These are phyloP conservation scores for Onygenales sp. DNA, from an alignment of 2,329 filamentous ascomycete species.

Conservation along the genomic window DNA sequence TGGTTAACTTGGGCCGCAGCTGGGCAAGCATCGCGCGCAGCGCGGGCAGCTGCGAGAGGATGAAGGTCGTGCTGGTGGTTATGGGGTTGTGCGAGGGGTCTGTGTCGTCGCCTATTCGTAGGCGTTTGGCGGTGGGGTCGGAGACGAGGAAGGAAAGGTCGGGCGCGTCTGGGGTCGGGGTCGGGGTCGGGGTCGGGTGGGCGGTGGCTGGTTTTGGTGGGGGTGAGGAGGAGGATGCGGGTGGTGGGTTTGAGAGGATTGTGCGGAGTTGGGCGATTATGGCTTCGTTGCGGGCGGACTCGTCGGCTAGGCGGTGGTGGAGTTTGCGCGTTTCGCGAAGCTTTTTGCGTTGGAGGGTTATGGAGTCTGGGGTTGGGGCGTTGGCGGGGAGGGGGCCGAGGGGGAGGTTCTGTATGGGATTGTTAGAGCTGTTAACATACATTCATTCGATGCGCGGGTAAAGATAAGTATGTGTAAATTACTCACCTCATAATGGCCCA, in stretches of 20 bases:
- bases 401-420: slow-evolving; percentile 24
- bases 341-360: slow-evolving; percentile 63
- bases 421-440: not conserved
- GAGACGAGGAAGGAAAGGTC: slow-evolving; percentile 50
- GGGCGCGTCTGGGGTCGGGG: slow-evolving; percentile 11
- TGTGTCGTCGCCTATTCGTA: slow-evolving; percentile 35
- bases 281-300: slow-evolving; percentile 62
- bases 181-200: slow-evolving; percentile 13
- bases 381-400: slow-evolving; percentile 22
- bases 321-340: slow-evolving; percentile 71
- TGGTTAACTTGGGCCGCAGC: slow-evolving; percentile 55
- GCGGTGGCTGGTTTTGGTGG: slow-evolving; percentile 4
- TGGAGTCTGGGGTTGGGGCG: slow-evolving; percentile 54
- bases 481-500: slow-evolving; percentile 72
- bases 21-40: slow-evolving; percentile 61
- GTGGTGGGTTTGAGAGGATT: slow-evolving; percentile 35
- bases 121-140: slow-evolving; percentile 34
- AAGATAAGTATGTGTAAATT: too few species aligned
- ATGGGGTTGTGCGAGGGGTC: slow-evolving; percentile 27
- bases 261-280: slow-evolving; percentile 56
- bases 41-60: slow-evolving; percentile 72
- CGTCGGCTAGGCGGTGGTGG: slow-evolving; percentile 58
- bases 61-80: slow-evolving; percentile 52
- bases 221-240: slow-evolving; percentile 7
- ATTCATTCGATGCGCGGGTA: not conserved